Base-by-base conservation (phyloP, 139 green algal species). In the Monoraphidium neglectum region DNA sequence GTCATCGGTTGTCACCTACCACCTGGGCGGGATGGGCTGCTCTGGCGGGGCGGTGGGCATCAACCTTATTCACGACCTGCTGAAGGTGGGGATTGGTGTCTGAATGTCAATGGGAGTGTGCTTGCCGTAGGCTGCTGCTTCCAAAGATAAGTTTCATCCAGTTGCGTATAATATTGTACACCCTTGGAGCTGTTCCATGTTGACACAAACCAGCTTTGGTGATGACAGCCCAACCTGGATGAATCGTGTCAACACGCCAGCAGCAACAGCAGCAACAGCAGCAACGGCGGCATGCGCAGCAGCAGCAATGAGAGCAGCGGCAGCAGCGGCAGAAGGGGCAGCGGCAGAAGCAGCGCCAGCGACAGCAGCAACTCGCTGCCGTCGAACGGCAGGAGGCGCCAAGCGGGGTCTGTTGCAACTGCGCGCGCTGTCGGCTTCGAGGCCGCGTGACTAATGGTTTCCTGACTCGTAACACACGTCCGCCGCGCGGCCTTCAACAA, bases 11-110 rank as follows among this genome's bases (percentile, higher is more conserved):
- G 77, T 86, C 61, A 85, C 77, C 47, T 91, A 87, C 81, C 87
- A 88, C 79, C 76, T 92, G 51, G 76, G 68, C 30, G 90, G 90
- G 65, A 94, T 94, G 90, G 90, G 90, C 28, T 94, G 90, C 79
- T 77, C 66, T 43, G 89, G 87, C 32, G 90, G 90, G 4, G 90
- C 95, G 26, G 90, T 95, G 38, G 85, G 75, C 43, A 65, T 92
- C 67, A 87, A 92, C 73, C 83, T 95, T 26, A 76, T 87, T 61
- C 82, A 86, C 6, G 90, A 95, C 72, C 71, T 95, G 68, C 84
- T 95, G 36, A 83, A 80, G 80, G 80, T 86, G 37, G 38, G 73
- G 10, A 2, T 28, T 3, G 38, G 35, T 35, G 33, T 3, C 3
- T 26, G 24, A 56, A 56, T 13, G 37, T 1, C 8, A 35, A 18